These are phyloP conservation scores for Picochlorum sp. DNA, from an alignment of 139 green algal species.

Conservation along the genomic window DNA sequence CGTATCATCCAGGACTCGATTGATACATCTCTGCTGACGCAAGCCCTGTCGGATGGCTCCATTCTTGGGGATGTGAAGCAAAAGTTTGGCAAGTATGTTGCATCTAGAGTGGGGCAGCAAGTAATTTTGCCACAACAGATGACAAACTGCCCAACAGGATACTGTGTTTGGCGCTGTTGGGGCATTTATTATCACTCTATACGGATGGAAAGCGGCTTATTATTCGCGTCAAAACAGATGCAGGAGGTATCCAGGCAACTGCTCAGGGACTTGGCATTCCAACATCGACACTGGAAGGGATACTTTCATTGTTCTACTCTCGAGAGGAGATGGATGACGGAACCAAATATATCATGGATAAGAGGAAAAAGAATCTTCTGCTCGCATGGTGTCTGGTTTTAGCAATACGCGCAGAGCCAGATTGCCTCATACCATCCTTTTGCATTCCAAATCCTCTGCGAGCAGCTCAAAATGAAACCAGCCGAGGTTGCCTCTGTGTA, in stretches of 20 bases:
- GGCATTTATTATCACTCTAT: constrained; percentile 27
- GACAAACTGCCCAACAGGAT: background rate
- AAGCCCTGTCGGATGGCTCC: constrained; percentile 14
- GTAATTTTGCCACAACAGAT: background rate
- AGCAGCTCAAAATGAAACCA: constrained; percentile 22
- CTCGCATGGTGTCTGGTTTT: constrained; percentile 21
- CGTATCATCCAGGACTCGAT: constrained; percentile 12
- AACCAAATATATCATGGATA: constrained; percentile 16
- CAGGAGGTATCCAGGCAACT: constrained; percentile 10
- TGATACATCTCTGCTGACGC: constrained; percentile 5
- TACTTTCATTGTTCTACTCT: constrained; percentile 34
- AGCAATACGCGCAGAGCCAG: constrained; percentile 17
- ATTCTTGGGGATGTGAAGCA: constrained; percentile 4
- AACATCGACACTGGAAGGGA: constrained; percentile 26
- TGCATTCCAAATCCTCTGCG: constrained; percentile 10
- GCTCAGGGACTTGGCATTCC: constrained; percentile 5
- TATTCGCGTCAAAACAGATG: constrained; percentile 4
- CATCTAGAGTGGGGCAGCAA: constrained; percentile 16
- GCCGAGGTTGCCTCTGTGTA: constrained; percentile 13
- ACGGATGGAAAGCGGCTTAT: background rate
- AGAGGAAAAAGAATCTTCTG: constrained; percentile 24
- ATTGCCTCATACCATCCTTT: constrained; percentile 9
- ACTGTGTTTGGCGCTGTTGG: constrained; percentile 19
- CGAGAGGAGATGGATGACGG: constrained; percentile 7
- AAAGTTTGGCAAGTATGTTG: constrained; percentile 22